Base-by-base conservation (phyloP, 2,329 filamentous ascomycete genomes). In the Cercospora sp. region DNA sequence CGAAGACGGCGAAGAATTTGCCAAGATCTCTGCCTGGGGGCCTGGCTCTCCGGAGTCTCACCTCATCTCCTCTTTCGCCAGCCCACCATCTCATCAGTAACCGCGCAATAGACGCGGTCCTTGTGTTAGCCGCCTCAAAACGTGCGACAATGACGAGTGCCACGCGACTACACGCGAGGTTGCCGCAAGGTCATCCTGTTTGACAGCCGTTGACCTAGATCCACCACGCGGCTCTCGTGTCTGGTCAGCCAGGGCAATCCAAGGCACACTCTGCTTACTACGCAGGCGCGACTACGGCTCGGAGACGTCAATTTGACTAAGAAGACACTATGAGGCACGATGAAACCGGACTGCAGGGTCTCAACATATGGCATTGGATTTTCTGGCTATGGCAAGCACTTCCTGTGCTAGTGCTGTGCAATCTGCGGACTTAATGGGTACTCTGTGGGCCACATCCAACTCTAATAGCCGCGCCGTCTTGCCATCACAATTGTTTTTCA, bases 371-470 rank as follows among this genome's bases (percentile, higher is more conserved):
- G 60, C 39, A 20, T 53, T 63, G 16, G 60, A 48, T 31, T 63
- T 63, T 26, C 42, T 63, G 18, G 60, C 60, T 51, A 36, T 26
- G 16, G 60, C 60, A 51, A 63, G 39, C 28, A 63, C 45, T 48
- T 48, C 60, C 30, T 63, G 36, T 63, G 42, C 45, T 26, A 63
- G 45, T 18, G 60, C 60, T 63, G 60, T 51, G 28, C 60, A 63
- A 76, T 92, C 90, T 18, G 77, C 78, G 5, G 78, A 79, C 80
- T 89, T 90, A 67, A 92, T 83, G 1, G 90, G 89, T 45, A 93
- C 80, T 3, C 90, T 80, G 76, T 93, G 90, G 0, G 83, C 84
- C 0, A 89, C 90, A 64, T 90, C 84, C 90, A 90, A 92, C 76
- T 91, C 88, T 1, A 92, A 75, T 55, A 91, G 65, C 45, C 77